Evolutionary conservation across 257 asterid species (phyloP), one percentile per base, ranked within the genome.

Genomic region (Verbena officinalis): DNA sequence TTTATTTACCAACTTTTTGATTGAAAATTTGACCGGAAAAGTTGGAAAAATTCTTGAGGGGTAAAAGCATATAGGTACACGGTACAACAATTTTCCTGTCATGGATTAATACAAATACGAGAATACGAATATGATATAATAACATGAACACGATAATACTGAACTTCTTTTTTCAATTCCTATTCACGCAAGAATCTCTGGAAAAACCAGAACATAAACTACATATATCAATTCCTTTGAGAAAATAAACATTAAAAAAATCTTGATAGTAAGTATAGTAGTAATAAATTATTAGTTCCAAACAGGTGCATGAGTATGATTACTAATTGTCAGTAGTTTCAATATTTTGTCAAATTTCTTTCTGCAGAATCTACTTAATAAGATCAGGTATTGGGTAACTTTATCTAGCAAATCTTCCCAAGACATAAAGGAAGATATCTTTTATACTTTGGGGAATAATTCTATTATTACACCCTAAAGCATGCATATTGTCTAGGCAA

Each of bases 381-480:
- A 69, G 20, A 31, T 65, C 73, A 68, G 16, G 2, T 38, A 49
- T 60, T 58, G 67, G 64, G 58, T 53, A 75, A 74, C 74, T 76
- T 62, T 72, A 73, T 75, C 60, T 23, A 62, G 51, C 58, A 81
- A 72, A 81, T 78, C 83, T 69, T 78, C 34, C 58, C 49, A 69
- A 75, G 61, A 67, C 78, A 70, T 48, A 75, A 78, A 75, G 84
- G 56, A 38, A 33, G 80, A 78, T 70, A 72, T 73, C 75, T 75
- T 74, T 77, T 68, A 36, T 73, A 50, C 69, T 69, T 72, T 64
- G 76, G 71, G 67, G 13, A 59, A 79, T 72, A 59, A 54, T 75
- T 69, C 69, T 72, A 62, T 74, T 55, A 70, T 73, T 65, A 66
- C 75, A 36, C 75, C 66, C 60, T 62, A 74, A 65, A 61, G 71